phyloP scores from a whole-genome alignment of 2,329 filamentous ascomycete species.

The Beauveria pseudobassiana region DNA sequence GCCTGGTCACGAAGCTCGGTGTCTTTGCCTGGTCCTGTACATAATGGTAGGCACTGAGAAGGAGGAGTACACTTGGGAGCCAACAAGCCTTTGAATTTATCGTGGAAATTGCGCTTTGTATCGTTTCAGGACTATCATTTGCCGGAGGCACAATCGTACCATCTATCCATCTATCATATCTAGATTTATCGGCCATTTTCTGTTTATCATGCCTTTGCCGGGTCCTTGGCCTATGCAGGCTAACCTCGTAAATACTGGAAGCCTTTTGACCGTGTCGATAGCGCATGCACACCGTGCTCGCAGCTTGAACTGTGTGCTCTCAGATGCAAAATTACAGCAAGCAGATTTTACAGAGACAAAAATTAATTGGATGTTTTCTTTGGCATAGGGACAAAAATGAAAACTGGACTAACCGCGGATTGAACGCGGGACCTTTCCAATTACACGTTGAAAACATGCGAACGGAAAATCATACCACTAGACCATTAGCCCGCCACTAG shows the following conservation, averaged over 20 bases:
- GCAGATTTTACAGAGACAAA: not conserved
- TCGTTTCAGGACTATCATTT: too few species aligned
- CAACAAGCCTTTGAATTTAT: too few species aligned
- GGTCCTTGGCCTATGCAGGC: too few species aligned
- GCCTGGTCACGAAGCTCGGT: not conserved
- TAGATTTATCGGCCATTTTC: too few species aligned
- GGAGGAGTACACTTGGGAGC: too few species aligned
- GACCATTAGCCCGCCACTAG: conserved; percentile 2
- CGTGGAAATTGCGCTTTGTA: too few species aligned
- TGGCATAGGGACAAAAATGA: not conserved
- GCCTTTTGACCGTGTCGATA: too few species aligned
- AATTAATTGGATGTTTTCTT: not conserved
- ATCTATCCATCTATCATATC: too few species aligned
- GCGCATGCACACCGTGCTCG: not conserved
- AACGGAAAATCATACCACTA: conserved; percentile 11
- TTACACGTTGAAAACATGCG: not conserved
- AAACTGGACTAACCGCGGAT: conserved; percentile 10
- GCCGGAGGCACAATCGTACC: too few species aligned
- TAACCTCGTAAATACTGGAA: too few species aligned
- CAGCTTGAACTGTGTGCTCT: not conserved
- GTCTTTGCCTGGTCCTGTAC: not conserved
- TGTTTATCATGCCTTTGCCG: too few species aligned
- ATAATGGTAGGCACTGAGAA: too few species aligned
- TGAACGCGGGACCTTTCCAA: conserved; percentile 11
- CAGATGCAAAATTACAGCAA: not conserved